Base-by-base conservation (phyloP, 768 basidiomycete species). In the Pleurotus ostreatus region DNA sequence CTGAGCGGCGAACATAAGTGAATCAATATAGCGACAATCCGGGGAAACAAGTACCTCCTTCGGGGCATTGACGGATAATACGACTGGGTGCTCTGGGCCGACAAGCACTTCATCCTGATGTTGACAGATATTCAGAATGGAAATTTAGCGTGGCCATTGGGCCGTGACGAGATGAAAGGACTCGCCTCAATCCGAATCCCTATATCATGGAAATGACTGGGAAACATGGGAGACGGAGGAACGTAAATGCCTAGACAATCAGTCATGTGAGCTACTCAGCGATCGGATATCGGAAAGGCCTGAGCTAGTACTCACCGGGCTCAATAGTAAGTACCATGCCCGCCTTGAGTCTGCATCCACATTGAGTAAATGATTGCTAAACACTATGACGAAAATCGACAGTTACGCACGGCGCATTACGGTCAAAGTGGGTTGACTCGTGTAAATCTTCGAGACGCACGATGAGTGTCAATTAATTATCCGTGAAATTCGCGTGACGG, bases 321-420 rank as follows among this genome's bases (percentile, higher is more conserved):
- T 97, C 95, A 57, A 98, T 80, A 0, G 95, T 97, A 44, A 97
- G 83, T 5, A 97, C 92, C 85, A 94, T 97, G 0, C 94, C 94
- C 5, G 79, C 78, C 59, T 85, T 79, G 55, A 98, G 68, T 22
- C 93, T 91, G 58, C 48, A 43, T 18, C 53, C 40, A 55, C 49
- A 23, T 15, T 13, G 4, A 37, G 41, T n/a, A 25, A 7, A n/a
- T 51, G 41, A 43, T 43, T 15, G 49, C 58, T 18, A 13, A 43
- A 26, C 55, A 7, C 15, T 48, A 22, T 11, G 6, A 44, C 20
- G 22, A 38, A 20, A 57, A 23, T 4, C 2, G 18, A n/a, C 49
- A 11, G 41, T 9, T 46, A 70, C 84, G 63, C 64, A 85, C 86
- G 73, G 68, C 18, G 72, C 78, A 55, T 72, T 68, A 47, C 86